Percentiles rank a stretch among this genome's conserved stretches.
These are phyloP conservation scores for Clonostachys chloroleuca DNA, from an alignment of 2,329 filamentous ascomycete genomes.

Conservation along the genomic window DNA sequence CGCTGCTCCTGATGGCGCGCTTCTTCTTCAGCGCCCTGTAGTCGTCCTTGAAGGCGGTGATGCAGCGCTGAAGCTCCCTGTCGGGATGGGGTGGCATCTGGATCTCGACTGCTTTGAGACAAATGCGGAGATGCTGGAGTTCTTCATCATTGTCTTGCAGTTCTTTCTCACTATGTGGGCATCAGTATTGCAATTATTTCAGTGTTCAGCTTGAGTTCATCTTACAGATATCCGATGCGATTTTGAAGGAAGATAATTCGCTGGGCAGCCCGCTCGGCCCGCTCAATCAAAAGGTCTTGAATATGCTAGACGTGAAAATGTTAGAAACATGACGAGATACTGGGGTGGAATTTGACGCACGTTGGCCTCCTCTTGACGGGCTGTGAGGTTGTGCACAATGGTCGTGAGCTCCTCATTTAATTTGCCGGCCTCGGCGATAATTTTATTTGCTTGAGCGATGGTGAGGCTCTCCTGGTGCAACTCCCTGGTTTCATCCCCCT, in stretches of 20 bases:
- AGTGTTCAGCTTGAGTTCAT: slow-evolving; percentile 1
- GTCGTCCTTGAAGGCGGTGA: slow-evolving; percentile 57
- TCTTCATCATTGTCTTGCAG: slow-evolving; percentile 54
- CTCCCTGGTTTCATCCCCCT: slow-evolving; percentile 16
- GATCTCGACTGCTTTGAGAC: slow-evolving; percentile 58
- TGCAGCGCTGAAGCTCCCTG: slow-evolving; percentile 52
- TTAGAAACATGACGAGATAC: neutral
- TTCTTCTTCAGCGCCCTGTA: slow-evolving; percentile 45
- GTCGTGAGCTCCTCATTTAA: slow-evolving; percentile 45
- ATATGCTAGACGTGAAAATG: slow-evolving; percentile 41
- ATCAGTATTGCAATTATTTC: slow-evolving; percentile 1
- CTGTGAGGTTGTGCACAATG: slow-evolving; percentile 44
- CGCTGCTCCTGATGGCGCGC: slow-evolving; percentile 24
- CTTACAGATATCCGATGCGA: slow-evolving; percentile 53
- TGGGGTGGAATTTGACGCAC: slow-evolving; percentile 25
- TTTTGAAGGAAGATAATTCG: slow-evolving; percentile 57
- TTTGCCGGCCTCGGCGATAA: slow-evolving; percentile 27
- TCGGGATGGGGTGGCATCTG: slow-evolving; percentile 48
- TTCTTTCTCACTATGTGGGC: slow-evolving; percentile 43
- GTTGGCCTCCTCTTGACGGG: slow-evolving; percentile 55
- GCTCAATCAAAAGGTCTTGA: slow-evolving; percentile 53
- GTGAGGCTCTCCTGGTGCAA: slow-evolving; percentile 22
- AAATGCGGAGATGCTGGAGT: slow-evolving; percentile 56
- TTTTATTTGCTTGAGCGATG: slow-evolving; percentile 25
- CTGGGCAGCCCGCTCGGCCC: slow-evolving; percentile 52